phyloP scores from a whole-genome alignment of 441 rosid genomes.

The Lepidium campestre region DNA sequence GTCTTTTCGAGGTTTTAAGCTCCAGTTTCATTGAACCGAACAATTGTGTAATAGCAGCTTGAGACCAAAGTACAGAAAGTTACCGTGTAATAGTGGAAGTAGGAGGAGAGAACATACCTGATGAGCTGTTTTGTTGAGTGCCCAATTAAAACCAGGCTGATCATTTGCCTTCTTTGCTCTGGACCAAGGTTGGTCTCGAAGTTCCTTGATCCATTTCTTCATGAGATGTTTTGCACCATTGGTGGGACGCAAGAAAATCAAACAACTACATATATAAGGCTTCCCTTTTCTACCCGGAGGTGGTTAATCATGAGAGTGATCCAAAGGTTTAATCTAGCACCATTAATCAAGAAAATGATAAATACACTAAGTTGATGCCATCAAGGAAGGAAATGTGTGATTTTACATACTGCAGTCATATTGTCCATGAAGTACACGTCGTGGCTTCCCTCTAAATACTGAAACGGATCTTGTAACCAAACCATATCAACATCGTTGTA shows the following conservation, averaged over 20 bases:
- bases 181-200: conserved; percentile 61
- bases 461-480: too few relatives aligned
- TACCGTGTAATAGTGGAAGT: too few relatives aligned
- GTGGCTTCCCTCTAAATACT: conserved; percentile 61
- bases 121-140: conserved; percentile 60
- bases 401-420: conserved; percentile 48
- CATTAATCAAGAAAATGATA: too few relatives aligned
- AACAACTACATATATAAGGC: conserved; percentile 81
- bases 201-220: conserved; percentile 22
- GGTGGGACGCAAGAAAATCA: conserved; percentile 72
- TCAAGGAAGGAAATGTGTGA: background rate
- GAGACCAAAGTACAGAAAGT: too few relatives aligned
- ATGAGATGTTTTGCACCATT: conserved; percentile 69
- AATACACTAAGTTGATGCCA: too few relatives aligned
- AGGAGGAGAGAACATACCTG: too few relatives aligned
- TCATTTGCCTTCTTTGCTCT: conserved; percentile 58
- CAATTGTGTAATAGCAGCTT: too few relatives aligned
- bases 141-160: conserved; percentile 93
- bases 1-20: too few relatives aligned
- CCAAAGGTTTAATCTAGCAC: conserved; percentile 63
- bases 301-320: conserved; percentile 71
- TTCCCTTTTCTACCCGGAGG: conserved; percentile 78
- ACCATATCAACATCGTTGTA: too few relatives aligned
- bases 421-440: conserved; percentile 32
- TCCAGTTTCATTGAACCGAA: too few relatives aligned